A percentile compares a stretch with the other conserved stretches of the same genome.
Conservation (phyloP, 768 basidiomycete genomes). For the Jaapia argillacea region DNA sequence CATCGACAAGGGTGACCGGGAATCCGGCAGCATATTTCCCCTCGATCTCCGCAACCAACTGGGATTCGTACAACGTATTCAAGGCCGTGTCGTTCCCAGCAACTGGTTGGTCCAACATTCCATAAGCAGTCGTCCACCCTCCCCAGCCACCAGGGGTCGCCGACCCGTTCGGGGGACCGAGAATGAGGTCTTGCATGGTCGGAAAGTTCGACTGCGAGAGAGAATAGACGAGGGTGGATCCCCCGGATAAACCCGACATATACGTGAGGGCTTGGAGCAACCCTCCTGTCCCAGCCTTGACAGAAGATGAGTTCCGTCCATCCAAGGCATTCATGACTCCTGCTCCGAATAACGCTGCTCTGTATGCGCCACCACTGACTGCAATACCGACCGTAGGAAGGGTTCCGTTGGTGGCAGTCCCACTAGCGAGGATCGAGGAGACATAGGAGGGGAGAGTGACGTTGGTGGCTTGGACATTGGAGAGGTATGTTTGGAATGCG, state of each 20-base stretch:
- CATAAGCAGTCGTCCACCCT: constrained; percentile 23
- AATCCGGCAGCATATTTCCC: not conserved
- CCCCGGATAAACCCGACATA: constrained; percentile 25
- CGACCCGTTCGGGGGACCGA: constrained; percentile 12
- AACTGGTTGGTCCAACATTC: constrained; percentile 26
- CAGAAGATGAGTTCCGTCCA: constrained; percentile 20
- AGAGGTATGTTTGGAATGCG: constrained; percentile 30
- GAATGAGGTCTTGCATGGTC: constrained; percentile 13
- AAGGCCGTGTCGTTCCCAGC: constrained; percentile 29
- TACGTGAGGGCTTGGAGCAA: constrained; percentile 28
- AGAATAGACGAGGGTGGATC: constrained; percentile 14
- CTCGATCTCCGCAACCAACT: constrained; percentile 14
- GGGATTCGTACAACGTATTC: constrained; percentile 6
- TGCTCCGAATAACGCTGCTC: constrained; percentile 27
- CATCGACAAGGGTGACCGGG: constrained; percentile 3
- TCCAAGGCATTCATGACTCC: constrained; percentile 22
- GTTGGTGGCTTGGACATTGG: constrained; percentile 19
- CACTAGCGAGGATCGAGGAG: constrained; percentile 16
- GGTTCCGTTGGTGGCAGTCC: constrained; percentile 7
- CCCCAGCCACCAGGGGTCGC: constrained; percentile 22
- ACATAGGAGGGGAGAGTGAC: constrained; percentile 23
- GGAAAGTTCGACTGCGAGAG: constrained; percentile 20
- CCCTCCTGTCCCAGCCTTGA: constrained; percentile 20
- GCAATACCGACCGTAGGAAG: constrained; percentile 25
- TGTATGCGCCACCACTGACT: constrained; percentile 29